Conservation (phyloP, 148 eudicot genomes). For the Arctostaphylos glauca region DNA sequence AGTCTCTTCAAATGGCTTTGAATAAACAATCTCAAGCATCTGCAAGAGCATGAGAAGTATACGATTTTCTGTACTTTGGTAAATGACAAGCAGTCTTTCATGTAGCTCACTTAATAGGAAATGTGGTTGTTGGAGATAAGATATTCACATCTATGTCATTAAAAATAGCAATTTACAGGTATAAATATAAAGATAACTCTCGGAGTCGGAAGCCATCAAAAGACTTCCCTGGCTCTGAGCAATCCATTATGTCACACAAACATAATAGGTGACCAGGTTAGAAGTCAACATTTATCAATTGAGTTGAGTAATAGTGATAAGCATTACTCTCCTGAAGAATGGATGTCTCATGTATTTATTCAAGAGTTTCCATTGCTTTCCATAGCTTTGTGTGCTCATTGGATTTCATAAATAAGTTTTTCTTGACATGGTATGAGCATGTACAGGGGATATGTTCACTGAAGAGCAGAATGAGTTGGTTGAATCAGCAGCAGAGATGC, state of each 20-base stretch:
- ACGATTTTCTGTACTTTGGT: no score
- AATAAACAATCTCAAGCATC: no score
- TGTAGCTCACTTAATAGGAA: slow-evolving; percentile 4
- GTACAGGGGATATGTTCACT: slow-evolving; percentile 88
- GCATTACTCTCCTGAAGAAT: not conserved
- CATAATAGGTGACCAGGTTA: not conserved
- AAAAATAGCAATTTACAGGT: not conserved
- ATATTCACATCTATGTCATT: not conserved
- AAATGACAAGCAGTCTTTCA: not conserved
- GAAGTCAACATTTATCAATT: not conserved
- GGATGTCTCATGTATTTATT: not conserved
- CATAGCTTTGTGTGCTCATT: not conserved
- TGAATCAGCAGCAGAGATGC: slow-evolving; percentile 98
- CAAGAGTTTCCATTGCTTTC: not conserved
- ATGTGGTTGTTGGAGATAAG: not conserved
- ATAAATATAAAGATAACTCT: not conserved
- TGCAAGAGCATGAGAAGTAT: no score
- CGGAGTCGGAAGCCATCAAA: not conserved
- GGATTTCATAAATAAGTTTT: not conserved
- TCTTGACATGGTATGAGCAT: slow-evolving; percentile 7
- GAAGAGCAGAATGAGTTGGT: slow-evolving; percentile 94
- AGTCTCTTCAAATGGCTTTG: not conserved
- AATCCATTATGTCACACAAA: not conserved
- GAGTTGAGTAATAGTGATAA: not conserved
- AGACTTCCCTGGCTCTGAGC: not conserved